These are phyloP conservation scores for Pestalotiopsis sp. DNA, from an alignment of 2,329 filamentous ascomycete genomes.

Conservation along the genomic window DNA sequence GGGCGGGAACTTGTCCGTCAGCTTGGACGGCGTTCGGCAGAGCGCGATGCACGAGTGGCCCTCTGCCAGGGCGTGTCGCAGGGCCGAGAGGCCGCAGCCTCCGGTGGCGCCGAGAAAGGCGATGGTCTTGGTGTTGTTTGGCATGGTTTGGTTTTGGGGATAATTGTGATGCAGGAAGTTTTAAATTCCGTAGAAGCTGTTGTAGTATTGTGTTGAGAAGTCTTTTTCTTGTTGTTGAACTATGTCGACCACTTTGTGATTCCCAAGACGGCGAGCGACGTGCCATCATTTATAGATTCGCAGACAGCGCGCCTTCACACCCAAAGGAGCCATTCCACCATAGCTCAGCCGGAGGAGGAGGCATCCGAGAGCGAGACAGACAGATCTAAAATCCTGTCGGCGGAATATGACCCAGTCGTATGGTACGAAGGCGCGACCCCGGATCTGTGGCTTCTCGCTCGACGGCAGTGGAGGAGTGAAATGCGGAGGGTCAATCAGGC, in stretches of 20 bases:
- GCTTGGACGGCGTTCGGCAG: conserved; percentile 51
- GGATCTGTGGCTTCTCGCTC: neutral
- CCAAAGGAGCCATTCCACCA: no score
- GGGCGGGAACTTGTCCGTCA: conserved; percentile 37
- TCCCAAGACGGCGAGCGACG: no score
- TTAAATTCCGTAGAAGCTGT: neutral
- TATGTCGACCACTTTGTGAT: no score
- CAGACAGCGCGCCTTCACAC: no score
- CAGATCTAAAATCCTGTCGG: no score
- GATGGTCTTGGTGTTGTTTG: conserved; percentile 37
- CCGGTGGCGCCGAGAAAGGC: conserved; percentile 56
- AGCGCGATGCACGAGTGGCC: conserved; percentile 50
- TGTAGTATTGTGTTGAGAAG: neutral
- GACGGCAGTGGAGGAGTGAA: neutral
- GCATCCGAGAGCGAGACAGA: no score
- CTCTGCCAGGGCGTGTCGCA: conserved; percentile 45
- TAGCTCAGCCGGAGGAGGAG: no score
- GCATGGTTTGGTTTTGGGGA: neutral
- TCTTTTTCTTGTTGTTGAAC: no score
- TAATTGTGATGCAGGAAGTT: neutral
- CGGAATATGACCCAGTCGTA: neutral
- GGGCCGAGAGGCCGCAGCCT: conserved; percentile 48
- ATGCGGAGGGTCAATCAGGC: conserved; percentile 1
- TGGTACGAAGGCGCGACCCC: neutral
- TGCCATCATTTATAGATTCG: no score